Evolutionary conservation across 768 basidiomycete genomes (phyloP).

Genomic region (Lanmaoa rubissima): DNA sequence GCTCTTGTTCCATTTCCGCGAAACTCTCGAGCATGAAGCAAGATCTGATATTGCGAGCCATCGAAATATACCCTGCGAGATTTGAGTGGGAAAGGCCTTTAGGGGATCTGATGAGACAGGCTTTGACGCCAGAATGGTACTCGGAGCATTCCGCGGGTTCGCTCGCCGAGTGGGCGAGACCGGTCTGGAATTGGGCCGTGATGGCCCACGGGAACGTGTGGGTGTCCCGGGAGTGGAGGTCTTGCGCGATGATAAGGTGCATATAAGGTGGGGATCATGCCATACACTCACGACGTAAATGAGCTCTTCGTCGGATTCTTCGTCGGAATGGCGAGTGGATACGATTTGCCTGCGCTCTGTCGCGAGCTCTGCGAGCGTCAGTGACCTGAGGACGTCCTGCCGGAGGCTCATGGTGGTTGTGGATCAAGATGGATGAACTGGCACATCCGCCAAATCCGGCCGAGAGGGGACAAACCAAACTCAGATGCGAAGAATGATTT

Average conservation of each 20-base stretch:
- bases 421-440: background rate
- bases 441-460: background rate
- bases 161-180: slow-evolving; percentile 33
- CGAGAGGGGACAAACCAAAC: background rate
- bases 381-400: slow-evolving; percentile 65
- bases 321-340: slow-evolving; percentile 26
- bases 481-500: background rate
- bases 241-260: slow-evolving; percentile 35
- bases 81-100: slow-evolving; percentile 71
- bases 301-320: slow-evolving; percentile 66
- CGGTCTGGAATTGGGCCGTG: slow-evolving; percentile 47
- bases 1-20: slow-evolving; percentile 83
- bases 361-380: slow-evolving; percentile 37
- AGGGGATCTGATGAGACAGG: slow-evolving; percentile 53
- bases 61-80: slow-evolving; percentile 77
- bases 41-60: slow-evolving; percentile 61
- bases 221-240: slow-evolving; percentile 70
- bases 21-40: slow-evolving; percentile 76
- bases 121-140: slow-evolving; percentile 25
- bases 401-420: slow-evolving; percentile 58
- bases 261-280: background rate
- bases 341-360: slow-evolving; percentile 23
- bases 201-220: slow-evolving; percentile 54
- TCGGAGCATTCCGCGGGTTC: slow-evolving; percentile 23
- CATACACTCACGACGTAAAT: slow-evolving; percentile 61